A percentile compares a stretch with the other conserved stretches of the same genome.
Conservation (phyloP, 2,329 filamentous ascomycete species). For the Hypoxylon sp. region DNA sequence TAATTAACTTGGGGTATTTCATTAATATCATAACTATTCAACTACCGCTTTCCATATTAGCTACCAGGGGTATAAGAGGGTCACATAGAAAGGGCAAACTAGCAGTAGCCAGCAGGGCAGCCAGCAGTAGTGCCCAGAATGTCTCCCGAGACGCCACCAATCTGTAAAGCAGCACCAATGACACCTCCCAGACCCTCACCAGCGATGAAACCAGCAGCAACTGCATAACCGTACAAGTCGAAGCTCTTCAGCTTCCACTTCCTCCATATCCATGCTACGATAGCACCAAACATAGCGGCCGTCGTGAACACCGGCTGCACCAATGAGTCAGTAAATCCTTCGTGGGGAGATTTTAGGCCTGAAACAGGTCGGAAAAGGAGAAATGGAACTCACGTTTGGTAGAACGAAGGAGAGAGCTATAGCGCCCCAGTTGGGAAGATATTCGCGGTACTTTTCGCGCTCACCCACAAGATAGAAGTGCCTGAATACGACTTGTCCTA, state of each 20-base stretch:
- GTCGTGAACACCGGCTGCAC: slow-evolving; percentile 66
- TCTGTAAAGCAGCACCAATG: slow-evolving; percentile 63
- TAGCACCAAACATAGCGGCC: slow-evolving; percentile 71
- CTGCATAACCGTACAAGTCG: slow-evolving; percentile 71
- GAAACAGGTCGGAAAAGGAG: background rate
- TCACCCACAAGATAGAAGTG: slow-evolving; percentile 68
- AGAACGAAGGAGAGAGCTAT: slow-evolving; percentile 72
- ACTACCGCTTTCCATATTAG: background rate
- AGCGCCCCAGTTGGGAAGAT: slow-evolving; percentile 74
- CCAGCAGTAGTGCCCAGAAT: slow-evolving; percentile 53
- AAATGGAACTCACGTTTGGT: slow-evolving; percentile 55
- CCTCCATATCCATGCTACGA: slow-evolving; percentile 67
- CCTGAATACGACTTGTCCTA: slow-evolving; percentile 66
- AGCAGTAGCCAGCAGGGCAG: slow-evolving; percentile 54
- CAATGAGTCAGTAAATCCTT: slow-evolving; percentile 2
- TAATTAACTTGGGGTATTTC: slow-evolving; percentile 14
- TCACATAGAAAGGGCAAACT: slow-evolving; percentile 39
- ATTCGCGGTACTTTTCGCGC: slow-evolving; percentile 68
- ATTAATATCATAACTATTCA: slow-evolving; percentile 24
- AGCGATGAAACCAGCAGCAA: slow-evolving; percentile 73
- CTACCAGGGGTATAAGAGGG: slow-evolving; percentile 24
- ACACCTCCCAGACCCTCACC: slow-evolving; percentile 75
- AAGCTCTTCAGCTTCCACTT: slow-evolving; percentile 67
- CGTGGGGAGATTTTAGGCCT: too few species aligned
- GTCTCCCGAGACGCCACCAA: slow-evolving; percentile 55